Base-by-base conservation (phyloP, 208 protist species). In the Vickermania ingenoplastis region DNA sequence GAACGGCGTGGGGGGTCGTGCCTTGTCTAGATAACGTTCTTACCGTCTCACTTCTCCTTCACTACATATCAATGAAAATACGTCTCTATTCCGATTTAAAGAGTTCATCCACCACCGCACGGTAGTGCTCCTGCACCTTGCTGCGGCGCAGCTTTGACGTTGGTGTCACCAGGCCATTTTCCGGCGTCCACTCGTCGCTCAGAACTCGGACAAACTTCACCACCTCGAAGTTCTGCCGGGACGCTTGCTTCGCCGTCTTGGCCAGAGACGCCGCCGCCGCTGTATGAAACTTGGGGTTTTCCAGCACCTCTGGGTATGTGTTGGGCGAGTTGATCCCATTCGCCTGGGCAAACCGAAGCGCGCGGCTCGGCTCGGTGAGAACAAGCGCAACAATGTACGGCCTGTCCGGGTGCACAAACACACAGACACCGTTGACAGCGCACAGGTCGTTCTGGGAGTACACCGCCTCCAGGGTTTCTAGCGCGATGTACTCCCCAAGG, bases 81-180 rank as follows among this genome's bases (percentile, higher is more conserved):
- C n/a, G n/a, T n/a, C n/a, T n/a, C n/a, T n/a, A n/a, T n/a, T n/a
- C n/a, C 36, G 36, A 62, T 28, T 67, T 48, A 58, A 92, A 92
- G 21, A 90, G 55, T 23, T 79, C 57, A 29, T 71, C 61, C 49
- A 90, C 90, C 13, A 82, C 27, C 23, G 79, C 51, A 22, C 60
- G 67, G 67, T 92, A 91, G 11, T 72, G 41, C 41, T 53, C 62
- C 11, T 81, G 75, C 14, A 91, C 62, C n/a, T 56, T 63, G 27
- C 53, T 14, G 29, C 83, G 77, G 17, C 76, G 72, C 21, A 94
- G 61, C 69, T 94, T 94, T 50, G 71, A 67, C 36, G 83, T 75
- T 0, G 83, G 73, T 13, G 87, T 91, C 31, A 91, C 31, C 7
- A 89, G 23, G 1, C 76, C 81, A 66, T 91, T 94, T 61, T 88